phyloP scores from a whole-genome alignment of 192 early-diverging fungal species.

The Gamsiella multidivaricata region DNA sequence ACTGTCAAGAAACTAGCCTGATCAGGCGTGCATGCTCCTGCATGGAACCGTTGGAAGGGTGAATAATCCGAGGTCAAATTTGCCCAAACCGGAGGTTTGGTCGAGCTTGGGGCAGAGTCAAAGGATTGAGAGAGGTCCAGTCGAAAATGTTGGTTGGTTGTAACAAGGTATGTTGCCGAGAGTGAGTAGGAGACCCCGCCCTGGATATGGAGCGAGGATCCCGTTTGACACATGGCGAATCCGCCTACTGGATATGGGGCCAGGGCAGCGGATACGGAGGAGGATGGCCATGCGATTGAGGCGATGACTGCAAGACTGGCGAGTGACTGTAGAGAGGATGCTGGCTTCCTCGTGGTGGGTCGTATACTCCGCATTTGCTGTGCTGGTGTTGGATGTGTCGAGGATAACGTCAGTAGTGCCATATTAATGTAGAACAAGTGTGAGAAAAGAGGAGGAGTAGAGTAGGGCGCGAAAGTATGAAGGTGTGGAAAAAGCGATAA shows the following conservation, averaged over 20 bases:
- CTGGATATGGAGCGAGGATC: constrained; percentile 32
- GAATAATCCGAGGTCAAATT: constrained; percentile 44
- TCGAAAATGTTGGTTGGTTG: constrained; percentile 50
- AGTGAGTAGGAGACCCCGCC: constrained; percentile 34
- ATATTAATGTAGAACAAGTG: too few relatives aligned
- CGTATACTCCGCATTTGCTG: too few relatives aligned
- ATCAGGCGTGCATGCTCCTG: constrained; percentile 36
- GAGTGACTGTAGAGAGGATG: neutral
- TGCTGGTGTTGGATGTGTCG: too few relatives aligned
- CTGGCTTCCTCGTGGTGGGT: too few relatives aligned
- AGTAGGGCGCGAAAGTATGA: too few relatives aligned
- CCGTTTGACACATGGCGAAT: constrained; percentile 43
- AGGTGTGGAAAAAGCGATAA: too few relatives aligned
- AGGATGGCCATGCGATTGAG: neutral
- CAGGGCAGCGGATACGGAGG: neutral
- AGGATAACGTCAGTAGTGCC: too few relatives aligned
- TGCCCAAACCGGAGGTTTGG: constrained; percentile 24
- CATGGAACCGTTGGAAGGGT: constrained; percentile 42
- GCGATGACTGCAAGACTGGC: neutral
- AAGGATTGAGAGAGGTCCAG: constrained; percentile 41
- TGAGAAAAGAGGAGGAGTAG: too few relatives aligned
- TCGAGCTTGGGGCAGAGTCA: neutral
- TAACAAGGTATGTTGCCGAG: constrained; percentile 15
- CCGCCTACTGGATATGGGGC: constrained; percentile 38
- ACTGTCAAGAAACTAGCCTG: constrained; percentile 23